Conservation (phyloP, 2,329 filamentous ascomycete genomes). For the Colletotrichum liaoningense region DNA sequence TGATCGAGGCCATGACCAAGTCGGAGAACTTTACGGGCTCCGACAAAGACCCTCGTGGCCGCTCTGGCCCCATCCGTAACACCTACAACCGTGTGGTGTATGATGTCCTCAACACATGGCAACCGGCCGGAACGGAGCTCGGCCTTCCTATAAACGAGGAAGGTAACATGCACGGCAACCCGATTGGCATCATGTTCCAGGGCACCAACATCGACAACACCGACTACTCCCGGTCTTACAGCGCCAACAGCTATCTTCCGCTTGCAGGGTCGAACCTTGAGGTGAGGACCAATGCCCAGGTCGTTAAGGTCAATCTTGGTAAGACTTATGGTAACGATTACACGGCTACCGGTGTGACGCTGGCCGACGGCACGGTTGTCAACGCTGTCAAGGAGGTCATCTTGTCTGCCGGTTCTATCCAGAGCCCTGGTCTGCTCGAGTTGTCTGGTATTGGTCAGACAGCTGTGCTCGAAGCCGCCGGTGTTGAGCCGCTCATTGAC, state of each 20-base stretch:
- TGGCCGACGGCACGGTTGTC: constrained; percentile 11
- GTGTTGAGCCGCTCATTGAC: constrained; percentile 51
- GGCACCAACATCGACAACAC: constrained; percentile 46
- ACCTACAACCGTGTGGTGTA: constrained; percentile 32
- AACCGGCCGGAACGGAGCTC: constrained; percentile 28
- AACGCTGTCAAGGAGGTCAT: constrained; percentile 27
- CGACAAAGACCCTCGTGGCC: constrained; percentile 36
- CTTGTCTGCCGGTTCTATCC: constrained; percentile 28
- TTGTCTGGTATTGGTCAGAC: constrained; percentile 48
- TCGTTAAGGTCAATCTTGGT: constrained; percentile 41
- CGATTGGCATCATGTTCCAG: constrained; percentile 41
- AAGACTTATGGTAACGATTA: neutral
- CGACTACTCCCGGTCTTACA: constrained; percentile 44
- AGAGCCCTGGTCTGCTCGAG: constrained; percentile 43
- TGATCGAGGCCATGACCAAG: constrained; percentile 46
- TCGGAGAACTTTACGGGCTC: constrained; percentile 42
- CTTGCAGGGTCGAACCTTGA: constrained; percentile 50
- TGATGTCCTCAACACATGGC: constrained; percentile 27
- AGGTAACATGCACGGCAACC: constrained; percentile 27
- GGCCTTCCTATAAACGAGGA: constrained; percentile 22
- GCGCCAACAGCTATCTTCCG: constrained; percentile 47
- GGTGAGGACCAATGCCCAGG: constrained; percentile 48
- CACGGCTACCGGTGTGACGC: constrained; percentile 8
- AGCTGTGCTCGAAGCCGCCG: constrained; percentile 49
- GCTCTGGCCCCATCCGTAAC: constrained; percentile 38